These are phyloP conservation scores for Capronia americana DNA, from an alignment of 2,329 filamentous ascomycete genomes.

Conservation along the genomic window DNA sequence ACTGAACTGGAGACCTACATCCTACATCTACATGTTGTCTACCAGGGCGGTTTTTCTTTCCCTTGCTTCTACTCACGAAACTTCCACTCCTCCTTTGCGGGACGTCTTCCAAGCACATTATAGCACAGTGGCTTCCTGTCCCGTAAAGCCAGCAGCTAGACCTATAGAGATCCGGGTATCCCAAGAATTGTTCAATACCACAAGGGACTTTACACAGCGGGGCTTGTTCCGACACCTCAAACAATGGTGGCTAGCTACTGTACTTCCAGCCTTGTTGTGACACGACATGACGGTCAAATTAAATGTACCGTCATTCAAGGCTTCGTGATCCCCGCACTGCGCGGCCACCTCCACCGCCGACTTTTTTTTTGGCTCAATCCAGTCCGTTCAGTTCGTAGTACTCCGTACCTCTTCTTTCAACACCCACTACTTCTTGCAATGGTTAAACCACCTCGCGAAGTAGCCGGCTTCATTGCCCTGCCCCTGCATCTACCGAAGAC, in stretches of 20 bases:
- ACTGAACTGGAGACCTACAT: neutral
- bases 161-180: too few relatives aligned
- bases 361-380: neutral
- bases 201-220: neutral
- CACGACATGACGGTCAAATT: neutral
- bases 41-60: neutral
- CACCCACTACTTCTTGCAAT: conserved; percentile 38
- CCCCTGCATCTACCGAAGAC: conserved; percentile 69
- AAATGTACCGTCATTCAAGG: neutral
- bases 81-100: neutral
- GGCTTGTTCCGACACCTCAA: neutral
- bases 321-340: neutral
- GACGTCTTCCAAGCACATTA: neutral
- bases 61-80: neutral
- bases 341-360: neutral
- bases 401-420: neutral
- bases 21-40: neutral
- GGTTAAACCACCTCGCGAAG: conserved; percentile 47
- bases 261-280: neutral
- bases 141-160: neutral
- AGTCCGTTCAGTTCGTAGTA: neutral
- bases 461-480: conserved; percentile 71
- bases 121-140: neutral
- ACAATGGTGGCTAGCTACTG: neutral
- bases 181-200: neutral